Evolutionary conservation across 2,329 filamentous ascomycete species (phyloP).

Genomic region (Xylaria sp.): DNA sequence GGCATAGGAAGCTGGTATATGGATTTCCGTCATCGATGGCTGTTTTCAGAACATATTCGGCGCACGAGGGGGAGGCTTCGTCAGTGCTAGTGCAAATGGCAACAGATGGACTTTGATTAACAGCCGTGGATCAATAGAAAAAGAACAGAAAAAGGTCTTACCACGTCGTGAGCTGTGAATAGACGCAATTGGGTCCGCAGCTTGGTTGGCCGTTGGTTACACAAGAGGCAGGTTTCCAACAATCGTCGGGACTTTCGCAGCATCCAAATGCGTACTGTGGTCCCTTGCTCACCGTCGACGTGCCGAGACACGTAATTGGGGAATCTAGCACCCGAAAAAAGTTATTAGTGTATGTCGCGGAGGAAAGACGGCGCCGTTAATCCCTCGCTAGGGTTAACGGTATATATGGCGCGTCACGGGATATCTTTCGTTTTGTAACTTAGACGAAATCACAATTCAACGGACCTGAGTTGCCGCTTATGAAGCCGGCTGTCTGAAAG

Average conservation of each 20-base stretch:
- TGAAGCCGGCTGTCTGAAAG: neutral
- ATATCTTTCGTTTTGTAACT: neutral
- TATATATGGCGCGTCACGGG: too few species aligned
- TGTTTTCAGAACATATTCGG: neutral
- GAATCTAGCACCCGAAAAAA: neutral
- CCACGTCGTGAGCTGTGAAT: neutral
- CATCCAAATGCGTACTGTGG: neutral
- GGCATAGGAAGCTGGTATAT: neutral
- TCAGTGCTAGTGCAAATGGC: neutral
- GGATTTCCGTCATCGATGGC: neutral
- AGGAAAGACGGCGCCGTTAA: too few species aligned
- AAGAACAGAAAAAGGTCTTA: neutral
- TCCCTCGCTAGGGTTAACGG: too few species aligned
- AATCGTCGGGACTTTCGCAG: neutral
- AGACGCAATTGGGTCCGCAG: neutral
- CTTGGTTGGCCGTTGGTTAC: neutral
- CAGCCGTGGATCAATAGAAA: neutral
- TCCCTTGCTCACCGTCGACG: neutral
- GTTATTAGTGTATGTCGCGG: neutral
- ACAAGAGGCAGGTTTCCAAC: neutral
- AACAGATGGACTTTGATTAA: neutral
- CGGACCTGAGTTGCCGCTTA: neutral
- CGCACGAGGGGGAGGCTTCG: neutral
- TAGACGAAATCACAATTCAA: neutral
- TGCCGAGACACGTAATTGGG: neutral